phyloP scores from a whole-genome alignment of 768 basidiomycete species.

The Podaxis carcinomalis region DNA sequence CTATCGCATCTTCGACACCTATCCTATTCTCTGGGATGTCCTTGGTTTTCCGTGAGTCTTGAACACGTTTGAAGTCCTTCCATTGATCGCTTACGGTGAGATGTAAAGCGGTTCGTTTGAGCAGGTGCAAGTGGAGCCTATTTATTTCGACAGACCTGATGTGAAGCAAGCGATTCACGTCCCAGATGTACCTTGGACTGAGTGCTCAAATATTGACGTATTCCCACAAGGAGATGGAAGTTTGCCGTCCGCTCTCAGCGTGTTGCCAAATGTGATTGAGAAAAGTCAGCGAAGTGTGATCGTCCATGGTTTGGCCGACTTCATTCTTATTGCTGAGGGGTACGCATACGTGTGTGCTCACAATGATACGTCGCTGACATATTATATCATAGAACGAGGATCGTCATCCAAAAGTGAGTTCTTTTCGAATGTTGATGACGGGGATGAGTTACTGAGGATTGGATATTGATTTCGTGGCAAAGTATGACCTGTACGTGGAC shows the following conservation, averaged over 20 bases:
- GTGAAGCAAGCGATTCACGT: slow-evolving; percentile 74
- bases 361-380: not conserved
- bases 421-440: not conserved
- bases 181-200: slow-evolving; percentile 58
- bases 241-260: slow-evolving; percentile 56
- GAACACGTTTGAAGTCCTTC: not conserved
- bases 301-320: slow-evolving; percentile 71
- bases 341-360: slow-evolving; percentile 22
- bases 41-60: slow-evolving; percentile 69
- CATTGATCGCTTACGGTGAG: not conserved
- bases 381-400: slow-evolving; percentile 38
- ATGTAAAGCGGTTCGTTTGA: slow-evolving; percentile 47
- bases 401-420: slow-evolving; percentile 61
- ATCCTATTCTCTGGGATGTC: slow-evolving; percentile 72
- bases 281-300: slow-evolving; percentile 67
- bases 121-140: slow-evolving; percentile 48
- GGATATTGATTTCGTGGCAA: not conserved
- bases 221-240: slow-evolving; percentile 62
- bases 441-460: not conserved
- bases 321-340: slow-evolving; percentile 72
- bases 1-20: slow-evolving; percentile 76
- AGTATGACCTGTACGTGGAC: slow-evolving; percentile 37
- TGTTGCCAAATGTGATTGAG: slow-evolving; percentile 73
- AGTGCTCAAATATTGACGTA: slow-evolving; percentile 57
- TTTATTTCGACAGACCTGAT: slow-evolving; percentile 68